Evolutionary conservation across 805 yeast genomes (phyloP), one percentile per base, ranked within the genome.

Genomic region (Candida sithepensis): DNA sequence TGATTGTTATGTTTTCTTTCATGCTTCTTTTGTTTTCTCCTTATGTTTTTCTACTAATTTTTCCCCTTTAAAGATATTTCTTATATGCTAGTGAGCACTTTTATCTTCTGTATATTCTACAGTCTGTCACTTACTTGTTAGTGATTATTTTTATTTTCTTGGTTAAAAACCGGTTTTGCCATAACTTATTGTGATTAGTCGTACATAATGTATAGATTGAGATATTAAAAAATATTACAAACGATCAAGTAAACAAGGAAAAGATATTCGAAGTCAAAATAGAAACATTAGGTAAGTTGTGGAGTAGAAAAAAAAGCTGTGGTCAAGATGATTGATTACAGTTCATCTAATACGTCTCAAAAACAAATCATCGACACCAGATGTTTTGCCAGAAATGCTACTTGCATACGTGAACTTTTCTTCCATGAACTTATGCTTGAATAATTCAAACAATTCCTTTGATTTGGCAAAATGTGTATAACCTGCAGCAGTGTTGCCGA

Each of bases 391-490:
- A 44, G 51, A 26, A 34, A 53, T 41, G 28, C 44, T 45, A 7
- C 46, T 21, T 38, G 42, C 47, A 43, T 51, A 54, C 9, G 44
- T 39, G 10, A 62, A 51, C 41, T 64, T 65, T 43, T 66, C 70
- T 37, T 64, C 63, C 62, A 66, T 59, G 47, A 66, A 66, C 40
- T 57, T 58, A 19, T 54, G 48, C 44, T 64, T 65, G 50, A 66
- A 63, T 19, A 48, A 45, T 26, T 66, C 62, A 42, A 66, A 65
- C 2, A 64, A 30, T 28, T 55, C 59, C 26, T 52, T 58, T 1
- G 69, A 60, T 49, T 61, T 39, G 14, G 26, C 19, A 18, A 39
- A 39, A 22, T 22, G 20, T 3, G 41, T 22, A n/a, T 22, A 39
- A 8, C 30, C n/a, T 13, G 30, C n/a, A 5, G 30, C 39, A 30